Evolutionary conservation across 2,329 filamentous ascomycete species (phyloP).

Genomic region (Penicillium oxalicum): DNA sequence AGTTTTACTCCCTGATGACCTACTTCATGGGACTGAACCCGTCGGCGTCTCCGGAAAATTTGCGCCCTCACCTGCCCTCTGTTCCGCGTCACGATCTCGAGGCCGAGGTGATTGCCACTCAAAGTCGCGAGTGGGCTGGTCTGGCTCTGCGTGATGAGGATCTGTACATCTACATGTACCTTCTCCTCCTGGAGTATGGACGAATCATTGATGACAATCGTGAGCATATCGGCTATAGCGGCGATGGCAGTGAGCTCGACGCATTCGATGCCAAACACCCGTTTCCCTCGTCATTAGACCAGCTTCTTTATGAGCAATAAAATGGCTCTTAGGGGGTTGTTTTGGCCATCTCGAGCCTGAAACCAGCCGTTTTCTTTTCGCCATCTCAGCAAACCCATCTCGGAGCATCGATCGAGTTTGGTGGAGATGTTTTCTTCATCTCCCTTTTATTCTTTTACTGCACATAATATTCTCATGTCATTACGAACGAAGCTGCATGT

Average conservation of each 20-base stretch:
- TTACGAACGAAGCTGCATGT: conserved; percentile 6
- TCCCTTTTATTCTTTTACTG: conserved; percentile 2
- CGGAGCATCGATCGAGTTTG: too few species aligned
- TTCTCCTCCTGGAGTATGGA: conserved; percentile 50
- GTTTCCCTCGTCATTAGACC: conserved; percentile 6
- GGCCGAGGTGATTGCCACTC: conserved; percentile 30
- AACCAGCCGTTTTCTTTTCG: background rate
- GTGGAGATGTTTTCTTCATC: background rate
- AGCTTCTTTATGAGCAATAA: conserved; percentile 5
- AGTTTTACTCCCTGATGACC: conserved; percentile 46
- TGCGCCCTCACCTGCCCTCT: conserved; percentile 14
- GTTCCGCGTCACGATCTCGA: conserved; percentile 29
- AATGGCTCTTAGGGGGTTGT: too few species aligned
- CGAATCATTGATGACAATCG: conserved; percentile 60
- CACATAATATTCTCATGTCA: conserved; percentile 8
- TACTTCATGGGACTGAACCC: conserved; percentile 44
- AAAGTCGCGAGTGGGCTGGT: conserved; percentile 34
- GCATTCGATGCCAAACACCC: conserved; percentile 12
- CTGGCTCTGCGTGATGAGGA: conserved; percentile 43
- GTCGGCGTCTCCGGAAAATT: conserved; percentile 3
- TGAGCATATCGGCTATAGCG: conserved; percentile 52
- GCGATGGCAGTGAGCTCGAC: conserved; percentile 22
- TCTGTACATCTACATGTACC: conserved; percentile 53
- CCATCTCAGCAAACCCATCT: background rate
- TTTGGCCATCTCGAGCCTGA: background rate